Conservation (phyloP, 2,329 filamentous ascomycete species). For the Xylaria sp. region DNA sequence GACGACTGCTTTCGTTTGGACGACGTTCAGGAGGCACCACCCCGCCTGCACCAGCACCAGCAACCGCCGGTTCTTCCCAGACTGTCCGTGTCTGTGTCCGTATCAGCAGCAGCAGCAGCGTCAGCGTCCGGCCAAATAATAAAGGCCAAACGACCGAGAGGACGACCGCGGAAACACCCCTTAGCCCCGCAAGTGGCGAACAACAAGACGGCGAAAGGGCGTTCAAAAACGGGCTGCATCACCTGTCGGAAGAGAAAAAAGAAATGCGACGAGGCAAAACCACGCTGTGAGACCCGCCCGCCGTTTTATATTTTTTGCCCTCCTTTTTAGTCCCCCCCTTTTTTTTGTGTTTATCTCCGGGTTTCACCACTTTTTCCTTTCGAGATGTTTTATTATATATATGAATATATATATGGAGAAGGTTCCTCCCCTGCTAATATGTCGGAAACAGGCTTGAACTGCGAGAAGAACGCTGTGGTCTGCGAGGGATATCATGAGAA, state of each 20-base stretch:
- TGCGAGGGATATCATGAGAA: constrained; percentile 88
- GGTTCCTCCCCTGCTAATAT: background rate
- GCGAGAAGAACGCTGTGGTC: constrained; percentile 86
- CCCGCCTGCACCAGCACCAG: background rate
- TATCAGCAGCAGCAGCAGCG: constrained; percentile 1
- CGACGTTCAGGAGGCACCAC: constrained; percentile 44
- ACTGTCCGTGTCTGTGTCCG: constrained; percentile 5
- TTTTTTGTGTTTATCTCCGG: too few relatives aligned
- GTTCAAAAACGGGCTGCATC: constrained; percentile 63
- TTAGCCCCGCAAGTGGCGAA: constrained; percentile 51
- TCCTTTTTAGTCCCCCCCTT: background rate
- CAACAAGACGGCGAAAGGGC: constrained; percentile 71
- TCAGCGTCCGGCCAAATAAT: constrained; percentile 20
- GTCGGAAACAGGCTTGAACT: constrained; percentile 62
- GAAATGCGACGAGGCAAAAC: constrained; percentile 67
- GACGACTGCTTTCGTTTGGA: constrained; percentile 50
- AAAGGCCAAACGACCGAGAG: constrained; percentile 62
- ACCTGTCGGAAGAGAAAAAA: constrained; percentile 65
- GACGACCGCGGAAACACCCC: constrained; percentile 77
- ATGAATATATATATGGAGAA: too few relatives aligned
- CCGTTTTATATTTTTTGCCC: background rate
- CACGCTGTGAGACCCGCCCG: constrained; percentile 44
- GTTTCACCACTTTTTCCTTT: too few relatives aligned
- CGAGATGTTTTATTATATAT: too few relatives aligned
- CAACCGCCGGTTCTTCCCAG: constrained; percentile 24